Percentiles rank a stretch among this genome's conserved stretches.
Conservation (phyloP, 2,329 filamentous ascomycete genomes). For the Hypoxylon sp. region DNA sequence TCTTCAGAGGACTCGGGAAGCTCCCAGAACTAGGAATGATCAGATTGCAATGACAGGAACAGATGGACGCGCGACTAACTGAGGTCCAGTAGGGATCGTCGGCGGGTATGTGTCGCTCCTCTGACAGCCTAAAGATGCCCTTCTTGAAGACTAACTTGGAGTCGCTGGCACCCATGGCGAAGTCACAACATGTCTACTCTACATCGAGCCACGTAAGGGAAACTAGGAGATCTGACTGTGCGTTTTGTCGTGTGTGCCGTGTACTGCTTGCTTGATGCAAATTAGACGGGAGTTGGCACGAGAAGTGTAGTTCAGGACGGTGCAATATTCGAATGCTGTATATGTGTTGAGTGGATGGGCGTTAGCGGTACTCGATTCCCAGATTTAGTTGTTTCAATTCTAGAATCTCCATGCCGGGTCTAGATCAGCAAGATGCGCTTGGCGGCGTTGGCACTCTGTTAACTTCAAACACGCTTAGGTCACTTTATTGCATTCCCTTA, state of each 20-base stretch:
- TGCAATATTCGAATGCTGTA: constrained; percentile 2
- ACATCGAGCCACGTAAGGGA: constrained; percentile 28
- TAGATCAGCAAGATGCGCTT: constrained; percentile 21
- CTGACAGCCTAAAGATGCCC: constrained; percentile 95
- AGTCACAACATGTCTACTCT: constrained; percentile 43
- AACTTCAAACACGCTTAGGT: constrained; percentile 29
- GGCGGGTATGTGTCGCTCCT: constrained; percentile 84
- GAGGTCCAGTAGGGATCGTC: constrained; percentile 94
- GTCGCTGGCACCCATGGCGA: constrained; percentile 91
- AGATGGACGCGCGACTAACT: constrained; percentile 59
- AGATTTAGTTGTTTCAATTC: constrained; percentile 1
- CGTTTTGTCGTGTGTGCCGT: not conserved
- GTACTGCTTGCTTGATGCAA: not conserved
- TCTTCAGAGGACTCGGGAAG: constrained; percentile 95
- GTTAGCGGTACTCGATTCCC: not conserved
- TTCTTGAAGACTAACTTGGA: constrained; percentile 99
- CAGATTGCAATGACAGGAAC: constrained; percentile 24
- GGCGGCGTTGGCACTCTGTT: constrained; percentile 31
- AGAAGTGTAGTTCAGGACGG: not conserved
- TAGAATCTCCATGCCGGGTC: constrained; percentile 29
- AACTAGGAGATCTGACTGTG: not conserved
- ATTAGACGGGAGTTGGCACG: not conserved
- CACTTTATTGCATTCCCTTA: constrained; percentile 1
- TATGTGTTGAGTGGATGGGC: not conserved
- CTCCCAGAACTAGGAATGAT: constrained; percentile 81